Evolutionary conservation across 345 rosid species (phyloP), one percentile per base, ranked within the genome.

Genomic region (Cardamine resedifolia): DNA sequence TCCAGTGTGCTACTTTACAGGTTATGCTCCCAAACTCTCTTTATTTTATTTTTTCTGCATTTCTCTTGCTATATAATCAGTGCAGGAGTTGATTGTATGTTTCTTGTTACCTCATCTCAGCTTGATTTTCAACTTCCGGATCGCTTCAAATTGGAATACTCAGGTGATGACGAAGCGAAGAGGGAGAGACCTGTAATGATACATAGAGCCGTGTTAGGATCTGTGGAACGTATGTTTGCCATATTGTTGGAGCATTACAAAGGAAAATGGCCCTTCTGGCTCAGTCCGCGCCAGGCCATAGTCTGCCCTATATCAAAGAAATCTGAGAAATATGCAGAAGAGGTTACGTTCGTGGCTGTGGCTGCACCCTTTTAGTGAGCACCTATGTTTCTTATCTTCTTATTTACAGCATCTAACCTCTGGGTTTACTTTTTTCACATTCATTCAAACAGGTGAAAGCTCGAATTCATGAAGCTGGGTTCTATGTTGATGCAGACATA

Each of bases 191-290:
- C 98, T 77, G 96, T 95, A 44, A 92, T 95, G 97, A 84, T 95
- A 70, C 99, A 95, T 74, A 84, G 99, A 77, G 97, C 99, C 7
- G 83, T 91, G 78, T 82, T 95, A 48, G 99, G 99, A 26, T 95
- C 99, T 50, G 92, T 91, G 64, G 99, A 95, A 79, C 90, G 98
- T 21, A 95, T 95, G 93, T 78, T 95, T 82, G 96, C 97, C 39
- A 88, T 95, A 72, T 70, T 95, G 38, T 74, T 95, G 83, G 97
- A 95, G 79, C 99, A 91, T 76, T 92, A 88, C 86, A 87, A 95
- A 83, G 97, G 98, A 62, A 95, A 95, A 73, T 95, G 98, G 99
- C 99, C 98, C 21, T 90, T 95, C 77, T 95, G 99, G 99, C 90
- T 95, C 23, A 95, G 98, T 81, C 99, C 99, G 0, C 94, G 98